Conservation (phyloP, 805 yeast species). For the Grigorovia yakushimaensis region DNA sequence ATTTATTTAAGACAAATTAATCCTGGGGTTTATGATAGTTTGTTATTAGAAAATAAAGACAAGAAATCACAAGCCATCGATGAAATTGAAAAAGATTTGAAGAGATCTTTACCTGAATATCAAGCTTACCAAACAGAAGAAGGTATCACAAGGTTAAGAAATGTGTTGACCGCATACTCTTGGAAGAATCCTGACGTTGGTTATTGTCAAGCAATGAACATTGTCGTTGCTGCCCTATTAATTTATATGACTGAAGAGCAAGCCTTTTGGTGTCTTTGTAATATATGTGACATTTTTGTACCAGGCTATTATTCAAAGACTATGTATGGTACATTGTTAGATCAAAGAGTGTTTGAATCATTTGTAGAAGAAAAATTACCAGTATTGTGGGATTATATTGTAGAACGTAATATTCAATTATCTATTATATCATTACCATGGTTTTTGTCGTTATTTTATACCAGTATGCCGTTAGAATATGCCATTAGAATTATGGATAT, state of each 20-base stretch:
- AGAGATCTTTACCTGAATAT: constrained; percentile 91
- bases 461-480: constrained; percentile 88
- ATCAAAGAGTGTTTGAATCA: constrained; percentile 87
- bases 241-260: constrained; percentile 93
- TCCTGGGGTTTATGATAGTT: constrained; percentile 45
- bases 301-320: constrained; percentile 96
- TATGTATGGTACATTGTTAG: constrained; percentile 93
- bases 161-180: constrained; percentile 87
- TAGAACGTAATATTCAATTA: constrained; percentile 72
- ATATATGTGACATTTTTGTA: constrained; percentile 71
- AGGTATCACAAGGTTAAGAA: constrained; percentile 75
- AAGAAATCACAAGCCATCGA: constrained; percentile 77
- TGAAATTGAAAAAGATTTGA: constrained; percentile 92
- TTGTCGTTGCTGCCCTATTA: constrained; percentile 68
- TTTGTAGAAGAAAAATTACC: constrained; percentile 89
- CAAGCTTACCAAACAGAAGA: constrained; percentile 82
- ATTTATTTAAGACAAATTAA: constrained; percentile 61
- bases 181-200: constrained; percentile 98
- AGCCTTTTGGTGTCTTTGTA: constrained; percentile 86
- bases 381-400: constrained; percentile 71
- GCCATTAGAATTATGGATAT: constrained; percentile 89
- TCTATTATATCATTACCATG: constrained; percentile 93
- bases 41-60: constrained; percentile 53
- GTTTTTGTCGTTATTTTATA: constrained; percentile 84
- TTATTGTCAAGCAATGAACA: constrained; percentile 98